Conservation (phyloP, 2,329 filamentous ascomycete species). For the Colletotrichum magnum region DNA sequence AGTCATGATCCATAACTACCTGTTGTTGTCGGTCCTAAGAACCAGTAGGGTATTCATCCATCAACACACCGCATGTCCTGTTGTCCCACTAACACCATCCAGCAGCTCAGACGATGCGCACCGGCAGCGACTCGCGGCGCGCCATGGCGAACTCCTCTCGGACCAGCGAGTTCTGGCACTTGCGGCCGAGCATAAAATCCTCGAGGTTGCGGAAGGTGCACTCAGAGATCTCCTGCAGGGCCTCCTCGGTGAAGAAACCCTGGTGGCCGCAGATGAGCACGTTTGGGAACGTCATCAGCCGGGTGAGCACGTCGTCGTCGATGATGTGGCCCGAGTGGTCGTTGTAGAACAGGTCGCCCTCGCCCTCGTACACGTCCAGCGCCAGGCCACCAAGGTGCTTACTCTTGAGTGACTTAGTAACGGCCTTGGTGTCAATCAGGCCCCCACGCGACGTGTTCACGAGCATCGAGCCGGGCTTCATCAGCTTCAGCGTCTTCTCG, state of each 20-base stretch:
- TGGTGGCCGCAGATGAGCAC: constrained; percentile 78
- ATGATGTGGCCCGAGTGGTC: constrained; percentile 76
- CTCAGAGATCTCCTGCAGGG: constrained; percentile 73
- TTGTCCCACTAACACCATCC: constrained; percentile 2
- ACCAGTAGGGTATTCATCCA: constrained; percentile 19
- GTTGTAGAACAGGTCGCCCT: constrained; percentile 75
- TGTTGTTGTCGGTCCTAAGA: background rate
- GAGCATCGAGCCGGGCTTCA: constrained; percentile 73
- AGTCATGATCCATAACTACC: constrained; percentile 27
- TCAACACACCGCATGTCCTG: background rate
- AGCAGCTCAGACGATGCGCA: constrained; percentile 48
- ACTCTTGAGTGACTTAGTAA: constrained; percentile 73
- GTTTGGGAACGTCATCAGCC: constrained; percentile 77
- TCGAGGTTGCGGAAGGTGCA: constrained; percentile 71
- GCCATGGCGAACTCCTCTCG: constrained; percentile 37
- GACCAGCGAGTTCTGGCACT: constrained; percentile 57
- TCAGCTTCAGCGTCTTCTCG: constrained; percentile 62
- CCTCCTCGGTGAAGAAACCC: constrained; percentile 78
- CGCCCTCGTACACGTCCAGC: constrained; percentile 78
- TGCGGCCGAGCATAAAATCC: constrained; percentile 54
- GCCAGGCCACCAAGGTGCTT: constrained; percentile 73
- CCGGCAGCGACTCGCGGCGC: constrained; percentile 48
- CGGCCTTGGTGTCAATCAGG: constrained; percentile 71
- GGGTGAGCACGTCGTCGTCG: constrained; percentile 76
- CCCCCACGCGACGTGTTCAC: constrained; percentile 79